Percentiles rank a stretch among this genome's conserved stretches.
Conservation (phyloP, 225 moss, liverwort and hornwort species). For the Lunularia cruciata region DNA sequence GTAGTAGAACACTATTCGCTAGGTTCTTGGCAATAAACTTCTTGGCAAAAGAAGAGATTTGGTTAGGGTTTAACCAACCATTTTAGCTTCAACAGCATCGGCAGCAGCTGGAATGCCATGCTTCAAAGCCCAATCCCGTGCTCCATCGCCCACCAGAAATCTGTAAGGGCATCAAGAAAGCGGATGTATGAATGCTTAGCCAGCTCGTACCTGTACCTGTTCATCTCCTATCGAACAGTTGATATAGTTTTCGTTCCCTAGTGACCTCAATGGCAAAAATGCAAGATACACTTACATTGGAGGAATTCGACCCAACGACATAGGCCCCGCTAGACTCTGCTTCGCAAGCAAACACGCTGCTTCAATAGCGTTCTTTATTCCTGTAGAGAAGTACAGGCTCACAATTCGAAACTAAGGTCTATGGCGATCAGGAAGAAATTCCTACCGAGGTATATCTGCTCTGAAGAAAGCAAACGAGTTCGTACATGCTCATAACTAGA, state of each 20-base stretch:
- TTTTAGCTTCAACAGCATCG: constrained; percentile 46
- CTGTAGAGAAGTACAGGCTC: constrained; percentile 32
- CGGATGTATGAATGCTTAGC: too few species aligned
- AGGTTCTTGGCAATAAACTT: too few species aligned
- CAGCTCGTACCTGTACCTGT: too few species aligned
- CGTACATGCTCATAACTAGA: too few species aligned
- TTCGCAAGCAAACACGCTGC: constrained; percentile 74
- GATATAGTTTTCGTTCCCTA: not conserved
- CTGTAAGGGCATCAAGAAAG: constrained; percentile 40
- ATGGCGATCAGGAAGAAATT: too few species aligned
- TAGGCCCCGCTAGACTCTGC: constrained; percentile 59
- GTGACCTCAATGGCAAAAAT: not conserved
- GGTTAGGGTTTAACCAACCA: constrained; percentile 43
- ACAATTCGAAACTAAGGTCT: too few species aligned
- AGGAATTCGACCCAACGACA: constrained; percentile 89
- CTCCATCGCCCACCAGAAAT: constrained; percentile 93
- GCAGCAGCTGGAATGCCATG: constrained; percentile 56
- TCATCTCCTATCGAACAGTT: too few species aligned
- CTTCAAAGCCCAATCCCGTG: constrained; percentile 81
- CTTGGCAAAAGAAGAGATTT: too few species aligned
- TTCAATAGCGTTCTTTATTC: constrained; percentile 79
- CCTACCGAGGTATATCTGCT: too few species aligned
- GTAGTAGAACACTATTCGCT: too few species aligned
- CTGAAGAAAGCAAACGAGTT: too few species aligned
- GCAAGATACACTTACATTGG: constrained; percentile 62